phyloP scores from a whole-genome alignment of 352 stramenopile species.

The Phytophthora vignae region DNA sequence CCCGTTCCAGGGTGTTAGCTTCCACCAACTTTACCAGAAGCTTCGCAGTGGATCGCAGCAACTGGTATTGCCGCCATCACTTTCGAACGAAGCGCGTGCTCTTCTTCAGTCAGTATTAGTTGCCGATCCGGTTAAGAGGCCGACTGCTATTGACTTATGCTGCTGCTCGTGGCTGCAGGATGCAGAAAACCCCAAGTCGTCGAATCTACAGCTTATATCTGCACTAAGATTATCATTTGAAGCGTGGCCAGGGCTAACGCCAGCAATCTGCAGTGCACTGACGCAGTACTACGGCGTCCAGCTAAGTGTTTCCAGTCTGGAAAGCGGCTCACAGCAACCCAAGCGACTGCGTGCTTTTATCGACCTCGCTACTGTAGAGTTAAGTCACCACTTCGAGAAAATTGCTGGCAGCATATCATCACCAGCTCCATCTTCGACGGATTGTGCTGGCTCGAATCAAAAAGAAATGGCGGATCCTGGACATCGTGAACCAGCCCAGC shows the following conservation, averaged over 20 bases:
- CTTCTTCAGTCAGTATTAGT: constrained; percentile 57
- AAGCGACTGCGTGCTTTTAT: constrained; percentile 28
- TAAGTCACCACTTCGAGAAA: constrained; percentile 10
- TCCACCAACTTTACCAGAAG: constrained; percentile 48
- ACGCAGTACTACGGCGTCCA: constrained; percentile 27
- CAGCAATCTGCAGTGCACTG: constrained; percentile 16
- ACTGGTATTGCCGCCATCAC: constrained; percentile 30
- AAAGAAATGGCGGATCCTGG: not conserved
- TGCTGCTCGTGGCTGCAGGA: constrained; percentile 48
- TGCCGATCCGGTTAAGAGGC: constrained; percentile 51
- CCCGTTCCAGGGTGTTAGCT: constrained; percentile 52
- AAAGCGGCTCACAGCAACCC: not conserved
- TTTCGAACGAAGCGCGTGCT: constrained; percentile 51
- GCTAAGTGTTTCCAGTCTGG: constrained; percentile 3
- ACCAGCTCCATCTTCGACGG: not conserved
- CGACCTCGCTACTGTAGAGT: constrained; percentile 11
- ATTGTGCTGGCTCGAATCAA: constrained; percentile 3
- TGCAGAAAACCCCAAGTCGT: not conserved
- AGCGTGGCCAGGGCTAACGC: constrained; percentile 11
- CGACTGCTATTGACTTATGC: constrained; percentile 42
- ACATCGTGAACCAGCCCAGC: not conserved
- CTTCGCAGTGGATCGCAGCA: constrained; percentile 38
- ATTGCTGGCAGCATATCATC: not conserved
- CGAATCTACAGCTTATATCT: not conserved
- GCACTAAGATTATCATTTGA: constrained; percentile 15